Base-by-base conservation (phyloP, 345 rosid genomes). In the Psidium guajava region DNA sequence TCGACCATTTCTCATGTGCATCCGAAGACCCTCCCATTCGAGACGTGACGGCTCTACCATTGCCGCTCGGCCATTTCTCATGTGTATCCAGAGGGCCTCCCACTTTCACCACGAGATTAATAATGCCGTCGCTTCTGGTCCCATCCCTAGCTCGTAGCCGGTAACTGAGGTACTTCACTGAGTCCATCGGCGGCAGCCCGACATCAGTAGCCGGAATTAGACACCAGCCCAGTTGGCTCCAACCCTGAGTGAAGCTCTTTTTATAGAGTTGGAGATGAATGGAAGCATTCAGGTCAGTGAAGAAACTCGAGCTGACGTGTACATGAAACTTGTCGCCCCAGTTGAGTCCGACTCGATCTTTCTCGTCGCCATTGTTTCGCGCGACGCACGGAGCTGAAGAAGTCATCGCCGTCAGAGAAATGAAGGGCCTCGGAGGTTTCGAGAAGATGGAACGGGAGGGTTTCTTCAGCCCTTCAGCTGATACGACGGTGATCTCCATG, bases 261-360 rank as follows among this genome's bases (percentile, higher is more conserved):
- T 86, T 85, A 84, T 89, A 89, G 52, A 93, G 84, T 18, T 86
- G 83, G 42, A 93, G 86, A 32, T 81, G 55, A 16, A 89, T 53
- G 61, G 81, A 87, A 53, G 90, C 82, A 56, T 83, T 84, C 83
- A 84, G 83, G 44, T 87, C 86, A 27, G 88, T 59, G 55, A 91
- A 87, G 83, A 92, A 89, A 5, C 86, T 47, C 5, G 86, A 69
- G 16, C 83, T 18, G 57, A 89, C 92, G 1, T 90, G 92, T 4
- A 92, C 82, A 24, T 51, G 75, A 52, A 93, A 93, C 83, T 88
- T 91, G 61, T 93, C 93, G 12, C 91, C 93, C 95, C 95, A 93
- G 83, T 86, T 10, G 91, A 92, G 85, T 90, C 90, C 2, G 84
- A 85, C 22, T 92, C 94, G 27, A 93, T 92, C 40, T 75, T 85